phyloP scores from a whole-genome alignment of 768 basidiomycete genomes.

The Tubosaeta brunneosetosa region DNA sequence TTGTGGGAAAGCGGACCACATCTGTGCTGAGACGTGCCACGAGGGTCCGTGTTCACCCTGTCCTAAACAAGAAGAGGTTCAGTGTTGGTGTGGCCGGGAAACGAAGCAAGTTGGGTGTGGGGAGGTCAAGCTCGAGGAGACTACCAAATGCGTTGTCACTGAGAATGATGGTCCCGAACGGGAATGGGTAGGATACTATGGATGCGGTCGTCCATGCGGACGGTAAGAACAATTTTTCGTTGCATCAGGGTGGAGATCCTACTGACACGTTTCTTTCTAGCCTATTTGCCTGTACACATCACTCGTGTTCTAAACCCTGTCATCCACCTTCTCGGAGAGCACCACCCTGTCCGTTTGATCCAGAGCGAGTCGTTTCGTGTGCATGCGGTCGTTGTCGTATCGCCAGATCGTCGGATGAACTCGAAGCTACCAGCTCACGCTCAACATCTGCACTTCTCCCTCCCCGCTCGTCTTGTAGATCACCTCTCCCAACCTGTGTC shows the following conservation, averaged over 20 bases:
- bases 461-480: constrained; percentile 53
- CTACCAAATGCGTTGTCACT: constrained; percentile 24
- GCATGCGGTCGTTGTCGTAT: constrained; percentile 66
- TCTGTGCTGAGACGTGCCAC: constrained; percentile 70
- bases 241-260: not conserved
- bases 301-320: constrained; percentile 69
- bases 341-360: constrained; percentile 68
- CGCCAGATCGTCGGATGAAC: constrained; percentile 36
- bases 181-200: constrained; percentile 62
- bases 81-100: constrained; percentile 81
- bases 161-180: constrained; percentile 33
- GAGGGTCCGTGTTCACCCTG: constrained; percentile 70
- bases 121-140: constrained; percentile 45
- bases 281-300: constrained; percentile 70
- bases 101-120: constrained; percentile 61
- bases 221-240: constrained; percentile 35
- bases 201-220: constrained; percentile 58
- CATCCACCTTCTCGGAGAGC: constrained; percentile 65
- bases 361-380: constrained; percentile 62
- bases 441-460: constrained; percentile 25
- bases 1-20: constrained; percentile 65
- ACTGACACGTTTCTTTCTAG: constrained; percentile 30
- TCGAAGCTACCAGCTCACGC: not conserved
- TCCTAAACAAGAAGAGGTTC: constrained; percentile 43
- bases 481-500: constrained; percentile 77